Evolutionary conservation across 805 yeast genomes (phyloP).

Genomic region (Ogataea ramenticola): DNA sequence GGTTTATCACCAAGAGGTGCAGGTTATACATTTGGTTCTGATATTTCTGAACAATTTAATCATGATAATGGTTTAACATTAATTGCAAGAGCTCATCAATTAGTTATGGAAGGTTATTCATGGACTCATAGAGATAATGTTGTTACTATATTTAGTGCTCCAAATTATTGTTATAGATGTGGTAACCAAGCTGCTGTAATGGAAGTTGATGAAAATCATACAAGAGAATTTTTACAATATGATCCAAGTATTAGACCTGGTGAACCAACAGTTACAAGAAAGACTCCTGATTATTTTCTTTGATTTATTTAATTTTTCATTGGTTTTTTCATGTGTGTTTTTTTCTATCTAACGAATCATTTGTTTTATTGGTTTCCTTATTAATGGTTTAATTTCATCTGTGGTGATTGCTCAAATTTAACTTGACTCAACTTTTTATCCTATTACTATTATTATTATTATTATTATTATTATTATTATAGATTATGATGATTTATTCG

Average conservation of each 20-base stretch:
- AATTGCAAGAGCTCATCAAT: slow-evolving; percentile 92
- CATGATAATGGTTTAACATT: slow-evolving; percentile 80
- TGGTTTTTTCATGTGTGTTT: neutral
- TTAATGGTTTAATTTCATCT: too few species aligned
- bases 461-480: too few species aligned
- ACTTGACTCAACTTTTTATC: neutral
- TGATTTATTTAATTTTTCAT: slow-evolving; percentile 23
- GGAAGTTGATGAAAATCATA: slow-evolving; percentile 94
- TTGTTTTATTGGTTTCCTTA: too few species aligned
- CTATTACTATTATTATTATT: neutral
- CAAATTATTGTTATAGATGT: slow-evolving; percentile 94
- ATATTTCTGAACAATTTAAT: slow-evolving; percentile 87
- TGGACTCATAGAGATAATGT: slow-evolving; percentile 95
- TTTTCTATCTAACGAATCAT: neutral
- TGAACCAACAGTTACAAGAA: slow-evolving; percentile 94
- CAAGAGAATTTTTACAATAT: slow-evolving; percentile 87
- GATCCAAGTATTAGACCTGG: slow-evolving; percentile 97
- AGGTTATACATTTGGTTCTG: slow-evolving; percentile 96
- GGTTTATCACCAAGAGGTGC: slow-evolving; percentile 98
- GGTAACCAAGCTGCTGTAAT: slow-evolving; percentile 97
- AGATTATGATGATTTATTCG: neutral
- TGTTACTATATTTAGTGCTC: slow-evolving; percentile 91
- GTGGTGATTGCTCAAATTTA: too few species aligned
- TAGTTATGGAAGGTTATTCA: slow-evolving; percentile 95
- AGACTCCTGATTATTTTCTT: slow-evolving; percentile 94